These are phyloP conservation scores for Apiospora pterosperma DNA, from an alignment of 2,329 filamentous ascomycete species.

Conservation along the genomic window DNA sequence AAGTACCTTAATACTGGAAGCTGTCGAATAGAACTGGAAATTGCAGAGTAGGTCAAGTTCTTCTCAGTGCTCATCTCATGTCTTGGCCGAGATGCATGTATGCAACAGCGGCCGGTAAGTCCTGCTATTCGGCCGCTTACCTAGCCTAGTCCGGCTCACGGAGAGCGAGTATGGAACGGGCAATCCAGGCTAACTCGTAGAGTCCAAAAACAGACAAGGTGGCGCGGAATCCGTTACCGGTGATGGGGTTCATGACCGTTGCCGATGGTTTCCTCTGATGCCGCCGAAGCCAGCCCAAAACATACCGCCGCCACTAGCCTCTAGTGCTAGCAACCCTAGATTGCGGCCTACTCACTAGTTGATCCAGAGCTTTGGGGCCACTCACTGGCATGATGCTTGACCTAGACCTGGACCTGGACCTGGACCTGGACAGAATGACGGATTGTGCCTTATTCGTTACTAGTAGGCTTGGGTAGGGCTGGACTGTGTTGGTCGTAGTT, in stretches of 20 bases:
- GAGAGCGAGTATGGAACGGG: not conserved
- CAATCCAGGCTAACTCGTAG: not conserved
- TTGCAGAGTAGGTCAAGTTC: no score
- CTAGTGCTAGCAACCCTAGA: not conserved
- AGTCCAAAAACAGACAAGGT: not conserved
- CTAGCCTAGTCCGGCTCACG: not conserved
- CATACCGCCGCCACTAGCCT: not conserved
- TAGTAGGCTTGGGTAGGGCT: no score
- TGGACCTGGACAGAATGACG: no score
- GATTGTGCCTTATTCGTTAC: no score
- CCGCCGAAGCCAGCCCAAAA: not conserved
- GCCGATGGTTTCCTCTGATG: not conserved
- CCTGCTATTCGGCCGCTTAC: not conserved
- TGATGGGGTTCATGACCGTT: constrained; percentile 2
- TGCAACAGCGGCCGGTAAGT: not conserved
- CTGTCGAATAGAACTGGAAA: not conserved
- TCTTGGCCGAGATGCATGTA: not conserved
- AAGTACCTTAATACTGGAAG: not conserved
- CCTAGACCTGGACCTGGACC: not conserved
- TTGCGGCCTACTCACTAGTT: not conserved
- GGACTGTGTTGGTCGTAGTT: not conserved
- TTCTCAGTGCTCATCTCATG: not conserved
- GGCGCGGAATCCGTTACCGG: constrained; percentile 5
- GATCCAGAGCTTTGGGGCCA: not conserved
- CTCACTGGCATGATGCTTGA: not conserved